Evolutionary conservation across 345 rosid species (phyloP), one percentile per base, ranked within the genome.

Genomic region (Salix caprea): DNA sequence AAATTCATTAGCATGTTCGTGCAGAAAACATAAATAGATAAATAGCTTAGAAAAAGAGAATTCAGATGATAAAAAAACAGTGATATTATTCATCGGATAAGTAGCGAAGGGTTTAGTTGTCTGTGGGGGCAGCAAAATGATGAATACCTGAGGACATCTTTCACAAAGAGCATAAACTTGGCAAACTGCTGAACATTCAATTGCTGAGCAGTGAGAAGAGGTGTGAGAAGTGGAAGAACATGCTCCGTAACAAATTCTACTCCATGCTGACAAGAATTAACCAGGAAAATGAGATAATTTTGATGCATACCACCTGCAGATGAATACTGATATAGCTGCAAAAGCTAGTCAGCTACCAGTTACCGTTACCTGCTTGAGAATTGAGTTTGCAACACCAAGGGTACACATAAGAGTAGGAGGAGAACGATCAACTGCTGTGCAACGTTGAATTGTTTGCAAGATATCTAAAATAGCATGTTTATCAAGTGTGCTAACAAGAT

Each of bases 401-500:
- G 99, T 89, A 79, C 97, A 96, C 97, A 96, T 93, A 23, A 96
- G 94, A 60, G 99, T 96, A 46, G 99, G 99, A 69, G 97, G 91
- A 76, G 99, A 93, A 61, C 80, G 97, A 79, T 96, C 99, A 81
- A 96, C 97, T 23, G 99, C 92, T 36, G 95, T 96, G 80, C 99
- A 96, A 11, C 95, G 92, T 75, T 92, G 98, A 77, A 96, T 83
- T 72, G 98, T 96, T 85, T 93, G 86, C 88, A 96, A 78, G 76
- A 96, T 86, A 12, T 90, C 97, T 60, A 91, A 77, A 78, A 85
- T 88, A 42, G 90, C 90, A 4, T 87, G 91, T 81, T 93, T 96
- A 77, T 93, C 96, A 21, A 96, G 96, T 13, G 79, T 82, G 30
- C 85, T 88, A 60, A 91, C 85, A 85, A 93, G 77, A 65, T 95